Evolutionary conservation across 2,329 filamentous ascomycete species (phyloP).

Genomic region (Ophiostoma sp.): DNA sequence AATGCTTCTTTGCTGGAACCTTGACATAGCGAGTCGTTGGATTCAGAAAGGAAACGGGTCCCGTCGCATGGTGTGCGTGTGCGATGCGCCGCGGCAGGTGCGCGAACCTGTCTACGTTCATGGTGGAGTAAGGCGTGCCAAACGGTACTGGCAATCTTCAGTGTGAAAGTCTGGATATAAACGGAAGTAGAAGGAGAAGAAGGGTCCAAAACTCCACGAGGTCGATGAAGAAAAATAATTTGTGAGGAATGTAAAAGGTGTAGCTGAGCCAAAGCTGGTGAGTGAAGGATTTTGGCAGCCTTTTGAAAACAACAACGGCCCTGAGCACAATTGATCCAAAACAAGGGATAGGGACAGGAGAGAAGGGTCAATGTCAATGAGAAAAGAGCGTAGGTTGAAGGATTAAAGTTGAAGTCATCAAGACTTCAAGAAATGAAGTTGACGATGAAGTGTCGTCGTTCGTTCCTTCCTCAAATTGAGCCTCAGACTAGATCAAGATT

Average conservation of each 20-base stretch:
- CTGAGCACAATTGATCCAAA: background rate
- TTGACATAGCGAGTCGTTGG: slow-evolving; percentile 31
- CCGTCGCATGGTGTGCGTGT: background rate
- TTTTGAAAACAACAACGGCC: background rate
- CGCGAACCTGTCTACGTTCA: background rate
- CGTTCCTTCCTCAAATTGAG: background rate
- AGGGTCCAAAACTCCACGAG: background rate
- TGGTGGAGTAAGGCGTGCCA: background rate
- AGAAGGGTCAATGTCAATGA: background rate
- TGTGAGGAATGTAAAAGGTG: background rate
- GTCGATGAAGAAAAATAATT: background rate
- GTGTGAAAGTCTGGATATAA: background rate
- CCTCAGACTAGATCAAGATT: background rate
- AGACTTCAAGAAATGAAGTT: background rate
- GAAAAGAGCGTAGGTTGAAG: background rate
- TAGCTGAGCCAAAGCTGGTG: background rate
- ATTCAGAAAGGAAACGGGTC: slow-evolving; percentile 28
- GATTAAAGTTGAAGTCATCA: background rate
- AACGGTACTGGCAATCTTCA: no score
- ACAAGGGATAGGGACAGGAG: background rate
- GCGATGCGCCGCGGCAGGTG: slow-evolving; percentile 24
- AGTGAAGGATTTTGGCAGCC: background rate
- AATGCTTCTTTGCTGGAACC: slow-evolving; percentile 16
- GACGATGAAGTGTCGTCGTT: background rate
- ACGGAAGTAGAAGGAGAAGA: background rate